Evolutionary conservation across 306 rosid species (phyloP).

Genomic region (Inga laurina): DNA sequence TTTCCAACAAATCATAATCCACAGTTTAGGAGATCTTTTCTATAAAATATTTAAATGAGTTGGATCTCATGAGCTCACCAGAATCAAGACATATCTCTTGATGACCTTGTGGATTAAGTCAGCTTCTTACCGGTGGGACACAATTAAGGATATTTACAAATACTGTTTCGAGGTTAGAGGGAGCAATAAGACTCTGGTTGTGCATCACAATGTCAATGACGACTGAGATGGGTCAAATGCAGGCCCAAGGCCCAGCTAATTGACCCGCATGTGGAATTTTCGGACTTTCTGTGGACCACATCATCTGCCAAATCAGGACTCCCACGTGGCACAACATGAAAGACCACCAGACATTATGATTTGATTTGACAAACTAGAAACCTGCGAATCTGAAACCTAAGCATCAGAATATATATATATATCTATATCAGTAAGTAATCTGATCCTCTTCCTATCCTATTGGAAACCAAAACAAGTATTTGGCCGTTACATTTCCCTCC

Average conservation of each 20-base stretch:
- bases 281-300: neutral
- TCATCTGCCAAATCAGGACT: neutral
- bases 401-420: neutral
- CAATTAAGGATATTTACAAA: neutral
- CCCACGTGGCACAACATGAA: neutral
- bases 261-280: neutral
- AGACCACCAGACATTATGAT: neutral
- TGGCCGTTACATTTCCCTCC: slow-evolving; percentile 70
- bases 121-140: too few species aligned
- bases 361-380: slow-evolving; percentile 14
- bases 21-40: too few species aligned
- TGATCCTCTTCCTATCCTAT: slow-evolving; percentile 12
- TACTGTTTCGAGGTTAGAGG: neutral
- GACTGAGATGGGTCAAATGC: neutral
- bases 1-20: too few species aligned
- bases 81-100: too few species aligned
- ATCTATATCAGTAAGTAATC: neutral
- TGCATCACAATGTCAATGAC: neutral
- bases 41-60: too few species aligned
- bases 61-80: too few species aligned
- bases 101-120: too few species aligned
- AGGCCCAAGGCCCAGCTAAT: neutral
- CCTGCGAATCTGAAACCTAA: slow-evolving; percentile 15
- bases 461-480: slow-evolving; percentile 9
- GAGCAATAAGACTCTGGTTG: neutral